Evolutionary conservation across 2,329 filamentous ascomycete species (phyloP), one percentile per base, ranked within the genome.

Genomic region (Aspergillus melleus): DNA sequence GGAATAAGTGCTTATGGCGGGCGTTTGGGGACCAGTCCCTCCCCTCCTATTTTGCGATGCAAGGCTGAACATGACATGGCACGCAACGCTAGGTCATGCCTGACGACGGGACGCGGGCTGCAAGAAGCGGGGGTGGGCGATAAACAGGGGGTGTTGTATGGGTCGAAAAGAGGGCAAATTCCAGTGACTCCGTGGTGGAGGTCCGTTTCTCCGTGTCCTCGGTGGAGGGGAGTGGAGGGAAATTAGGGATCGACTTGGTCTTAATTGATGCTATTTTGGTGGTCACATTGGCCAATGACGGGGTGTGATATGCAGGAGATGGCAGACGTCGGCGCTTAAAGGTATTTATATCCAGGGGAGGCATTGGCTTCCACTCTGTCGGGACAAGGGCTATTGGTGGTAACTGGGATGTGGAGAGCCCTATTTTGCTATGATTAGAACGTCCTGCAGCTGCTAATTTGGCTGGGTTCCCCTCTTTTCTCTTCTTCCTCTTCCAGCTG

Each of bases 381-480:
- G 63, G 61, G 50, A 57, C 42, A 30, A 10, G 10, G 11, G 19
- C 3, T 2, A 14, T n/a, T 29, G 26, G 24, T 24, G 22, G 24
- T 56, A 14, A 61, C 47, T 61, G 58, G 55, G 29, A 5, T 32
- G 20, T n/a, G 29, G 54, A 50, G 12, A 55, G 53, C 46, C 52
- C 49, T n/a, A 19, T 36, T 60, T 58, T 61, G 51, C 62, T 64
- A 64, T 64, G 49, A 64, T 61, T 64, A 64, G 62, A 60, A 64
- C 32, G 20, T 16, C 12, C 11, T 36, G 32, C 32, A 49, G 22
- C 52, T 29, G 26, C 26, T 29, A 26, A 52, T 30, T 39, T 49
- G 22, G 46, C 39, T 26, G 47, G 19, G n/a, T 60, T 55, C 59
- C 61, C 59, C 59, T 59, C 57, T 53, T 60, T 58, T 19, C 19